Evolutionary conservation across 768 basidiomycete species (phyloP), one percentile per base, ranked within the genome.

Genomic region (Asterophora lycoperdoides): DNA sequence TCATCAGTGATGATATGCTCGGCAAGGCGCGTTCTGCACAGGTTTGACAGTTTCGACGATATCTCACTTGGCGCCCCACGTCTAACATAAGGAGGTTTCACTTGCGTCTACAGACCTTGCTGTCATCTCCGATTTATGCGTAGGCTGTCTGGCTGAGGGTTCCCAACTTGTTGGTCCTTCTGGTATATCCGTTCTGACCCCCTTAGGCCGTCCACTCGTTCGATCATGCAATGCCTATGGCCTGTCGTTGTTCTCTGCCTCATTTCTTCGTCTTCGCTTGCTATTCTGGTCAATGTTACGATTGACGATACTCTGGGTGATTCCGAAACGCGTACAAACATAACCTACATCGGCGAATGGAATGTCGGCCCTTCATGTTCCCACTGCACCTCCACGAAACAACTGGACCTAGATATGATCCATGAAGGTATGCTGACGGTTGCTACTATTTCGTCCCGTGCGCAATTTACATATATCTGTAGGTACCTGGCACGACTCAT

Each of bases 261-360:
- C 44, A n/a, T 50, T 26, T 37, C 50, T 15, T 36, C 43, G 11
- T 52, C 40, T 17, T 45, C 23, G 23, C 23, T 52, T 41, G 54
- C 53, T 17, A 20, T 33, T 20, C 57, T 58, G 30, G 49, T 54
- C 50, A 75, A 75, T 48, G 55, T 68, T 26, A 74, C 74, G 4
- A 64, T 77, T 32, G 74, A 77, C 63, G 73, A 74, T 56, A 63
- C 63, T 32, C 53, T 56, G 20, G 65, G 66, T 30, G 64, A 71
- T 53, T 49, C 58, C 13, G 15, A 46, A 17, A 69, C 67, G 33
- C 64, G 69, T 20, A 53, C 46, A 14, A 52, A 44, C 8, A 61
- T 74, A 17, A 48, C 52, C 5, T 74, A 74, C 53, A 32, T 56
- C 17, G 55, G 55, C 6, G 64, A 54, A 9, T 74, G 73, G 75